These are phyloP conservation scores for Ophiocordyceps robertsii DNA, from an alignment of 2,329 filamentous ascomycete genomes.

Conservation along the genomic window DNA sequence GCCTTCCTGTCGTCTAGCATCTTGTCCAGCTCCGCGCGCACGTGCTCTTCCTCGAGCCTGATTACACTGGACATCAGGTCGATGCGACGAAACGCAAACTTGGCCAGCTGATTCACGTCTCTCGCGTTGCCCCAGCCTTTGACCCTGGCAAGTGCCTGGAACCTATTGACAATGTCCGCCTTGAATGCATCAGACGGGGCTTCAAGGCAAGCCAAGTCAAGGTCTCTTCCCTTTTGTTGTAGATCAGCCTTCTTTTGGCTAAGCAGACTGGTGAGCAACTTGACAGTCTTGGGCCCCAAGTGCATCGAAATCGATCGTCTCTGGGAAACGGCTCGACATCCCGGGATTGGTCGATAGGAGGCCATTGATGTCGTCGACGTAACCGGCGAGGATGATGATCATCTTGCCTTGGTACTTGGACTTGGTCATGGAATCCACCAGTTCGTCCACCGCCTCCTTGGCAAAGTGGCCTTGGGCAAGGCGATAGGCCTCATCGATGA, in stretches of 20 bases:
- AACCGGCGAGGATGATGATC: conserved; percentile 57
- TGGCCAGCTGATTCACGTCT: conserved; percentile 43
- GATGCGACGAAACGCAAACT: conserved; percentile 29
- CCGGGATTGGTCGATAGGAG: conserved; percentile 50
- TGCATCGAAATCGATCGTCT: conserved; percentile 40
- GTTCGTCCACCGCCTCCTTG: conserved; percentile 39
- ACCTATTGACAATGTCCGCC: conserved; percentile 9
- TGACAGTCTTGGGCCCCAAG: conserved; percentile 25
- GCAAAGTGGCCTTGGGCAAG: conserved; percentile 43
- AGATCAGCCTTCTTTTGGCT: conserved; percentile 11
- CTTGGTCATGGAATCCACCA: conserved; percentile 39
- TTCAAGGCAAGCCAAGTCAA: conserved; percentile 15
- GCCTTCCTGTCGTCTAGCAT: conserved; percentile 9
- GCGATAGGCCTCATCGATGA: conserved; percentile 62
- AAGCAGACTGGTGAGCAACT: conserved; percentile 24
- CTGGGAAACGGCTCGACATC: conserved; percentile 51
- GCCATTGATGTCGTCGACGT: conserved; percentile 50
- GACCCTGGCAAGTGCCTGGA: conserved; percentile 26
- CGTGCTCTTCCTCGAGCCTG: conserved; percentile 5
- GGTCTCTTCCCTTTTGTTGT: conserved; percentile 4
- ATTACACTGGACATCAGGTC: conserved; percentile 5
- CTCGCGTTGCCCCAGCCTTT: conserved; percentile 49
- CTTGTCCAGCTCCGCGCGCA: conserved; percentile 7
- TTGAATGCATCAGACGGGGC: conserved; percentile 4
- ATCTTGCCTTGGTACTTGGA: conserved; percentile 44